Evolutionary conservation across 1,139 yeast genomes (phyloP).

Genomic region (Saccharomyces hybrid): DNA sequence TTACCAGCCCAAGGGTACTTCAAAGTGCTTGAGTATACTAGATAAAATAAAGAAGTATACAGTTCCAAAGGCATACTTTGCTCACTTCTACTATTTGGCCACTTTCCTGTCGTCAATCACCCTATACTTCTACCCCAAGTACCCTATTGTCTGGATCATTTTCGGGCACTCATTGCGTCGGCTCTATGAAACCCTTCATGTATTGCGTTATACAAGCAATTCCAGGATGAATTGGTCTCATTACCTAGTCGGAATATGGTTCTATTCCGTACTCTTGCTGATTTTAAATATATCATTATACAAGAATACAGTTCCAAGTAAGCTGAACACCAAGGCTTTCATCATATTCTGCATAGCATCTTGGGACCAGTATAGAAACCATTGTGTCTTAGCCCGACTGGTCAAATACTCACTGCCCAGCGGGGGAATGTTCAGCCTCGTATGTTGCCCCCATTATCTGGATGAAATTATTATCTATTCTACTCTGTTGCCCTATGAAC

Average conservation of each 20-base stretch:
- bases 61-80: conserved; percentile 44
- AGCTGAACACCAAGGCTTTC: conserved; percentile 14
- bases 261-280: conserved; percentile 43
- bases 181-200: conserved; percentile 47
- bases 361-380: conserved; percentile 52
- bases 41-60: conserved; percentile 25
- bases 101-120: conserved; percentile 14
- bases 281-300: conserved; percentile 28
- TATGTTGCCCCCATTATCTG: conserved; percentile 74
- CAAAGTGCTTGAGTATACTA: conserved; percentile 8
- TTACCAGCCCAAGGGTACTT: conserved; percentile 16
- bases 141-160: conserved; percentile 32
- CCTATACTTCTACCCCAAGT: conserved; percentile 10
- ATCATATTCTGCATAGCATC: conserved; percentile 40
- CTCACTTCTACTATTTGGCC: conserved; percentile 26
- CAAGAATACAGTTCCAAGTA: conserved; percentile 16
- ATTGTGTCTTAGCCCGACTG: conserved; percentile 50
- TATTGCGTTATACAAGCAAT: conserved; percentile 42
- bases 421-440: conserved; percentile 42
- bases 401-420: conserved; percentile 63
- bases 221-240: conserved; percentile 71
- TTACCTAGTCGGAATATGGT: conserved; percentile 64
- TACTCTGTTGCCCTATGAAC: conserved; percentile 30
- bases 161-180: conserved; percentile 60
- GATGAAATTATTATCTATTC: conserved; percentile 65